Evolutionary conservation across 179 eudicot species (phyloP), one percentile per base, ranked within the genome.

Genomic region (Vitellaria paradoxa): DNA sequence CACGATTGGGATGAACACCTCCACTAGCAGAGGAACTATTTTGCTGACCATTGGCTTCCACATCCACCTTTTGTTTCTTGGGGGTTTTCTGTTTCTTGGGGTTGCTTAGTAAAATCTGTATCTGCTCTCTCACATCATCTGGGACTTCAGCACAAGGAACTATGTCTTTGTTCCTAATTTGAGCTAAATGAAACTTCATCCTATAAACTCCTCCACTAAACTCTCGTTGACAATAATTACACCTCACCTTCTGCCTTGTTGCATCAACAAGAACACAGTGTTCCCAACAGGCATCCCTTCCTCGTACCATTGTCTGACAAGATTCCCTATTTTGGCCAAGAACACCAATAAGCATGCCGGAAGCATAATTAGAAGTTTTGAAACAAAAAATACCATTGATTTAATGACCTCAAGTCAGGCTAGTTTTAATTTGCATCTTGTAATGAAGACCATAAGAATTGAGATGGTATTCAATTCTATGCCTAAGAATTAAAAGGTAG

Each of bases 191-290:
- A 71, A 86, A 86, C 65, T 86, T 86, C 81, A 83, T 86, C 20
- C 86, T 71, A 72, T 81, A 86, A 76, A 86, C 88, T 72, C 88
- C 88, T 70, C 88, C 88, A 49, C 85, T 83, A 75, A 86, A 86
- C 75, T 83, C 88, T 47, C 86, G 75, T 6, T 68, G 86, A 79
- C 86, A 83, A 72, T 86, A 86, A 75, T 86, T 83, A 79, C 88
- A 86, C 73, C 77, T 83, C 13, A 86, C 86, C 76, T 86, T 83
- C 79, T 86, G 88, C 71, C 79, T 83, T 37, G 84, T 77, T 24
- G 88, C 86, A 74, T 86, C 88, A 40, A 86, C 76, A 47, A 83
- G 85, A 37, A 77, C 75, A 77, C 88, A 86, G 56, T 86, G 80
- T 77, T 86, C 88, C 88, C 88, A 83, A 62, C 86, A 86, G 57